Percentiles rank a stretch among this genome's conserved stretches.
These are phyloP conservation scores for Opeltia flavorubescens DNA, from an alignment of 495 filamentous ascomycete genomes.

Conservation along the genomic window DNA sequence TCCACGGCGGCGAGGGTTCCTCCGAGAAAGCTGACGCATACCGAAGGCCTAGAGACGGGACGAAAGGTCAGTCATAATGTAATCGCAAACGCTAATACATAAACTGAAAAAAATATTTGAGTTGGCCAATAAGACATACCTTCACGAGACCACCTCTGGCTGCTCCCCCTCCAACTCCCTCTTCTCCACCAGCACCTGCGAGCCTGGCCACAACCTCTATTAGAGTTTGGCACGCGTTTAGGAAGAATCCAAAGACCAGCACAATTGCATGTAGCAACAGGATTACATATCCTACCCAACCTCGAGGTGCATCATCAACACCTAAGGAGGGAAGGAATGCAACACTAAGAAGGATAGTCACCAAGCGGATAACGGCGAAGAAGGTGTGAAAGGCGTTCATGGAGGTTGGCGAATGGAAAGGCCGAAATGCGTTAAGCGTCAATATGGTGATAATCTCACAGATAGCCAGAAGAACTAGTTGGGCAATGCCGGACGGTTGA, in stretches of 20 bases:
- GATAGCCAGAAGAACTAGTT: slow-evolving; percentile 79
- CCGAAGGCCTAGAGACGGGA: slow-evolving; percentile 51
- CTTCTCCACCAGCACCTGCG: slow-evolving; percentile 65
- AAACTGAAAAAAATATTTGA: slow-evolving; percentile 1
- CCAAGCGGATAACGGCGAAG: slow-evolving; percentile 63
- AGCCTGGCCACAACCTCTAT: slow-evolving; percentile 74
- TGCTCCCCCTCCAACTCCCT: slow-evolving; percentile 42
- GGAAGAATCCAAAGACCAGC: slow-evolving; percentile 82
- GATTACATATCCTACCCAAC: slow-evolving; percentile 92
- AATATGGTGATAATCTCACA: slow-evolving; percentile 89
- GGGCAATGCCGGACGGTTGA: slow-evolving; percentile 83
- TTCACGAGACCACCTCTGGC: slow-evolving; percentile 79
- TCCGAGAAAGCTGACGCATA: slow-evolving; percentile 77
- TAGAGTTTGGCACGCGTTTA: slow-evolving; percentile 80
- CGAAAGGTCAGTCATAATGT: slow-evolving; percentile 2
- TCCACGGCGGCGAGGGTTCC: slow-evolving; percentile 45
- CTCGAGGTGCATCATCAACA: slow-evolving; percentile 60
- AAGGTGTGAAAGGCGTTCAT: slow-evolving; percentile 93
- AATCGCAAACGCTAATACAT: slow-evolving; percentile 1
- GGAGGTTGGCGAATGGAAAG: slow-evolving; percentile 82
- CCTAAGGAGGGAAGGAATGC: slow-evolving; percentile 74
- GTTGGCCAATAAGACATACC: slow-evolving; percentile 24
- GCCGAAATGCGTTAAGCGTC: slow-evolving; percentile 75
- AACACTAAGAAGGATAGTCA: slow-evolving; percentile 69
- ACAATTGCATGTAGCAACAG: slow-evolving; percentile 75